phyloP scores from a whole-genome alignment of 164 flowering plant genomes.

The Aristolochia contorta region DNA sequence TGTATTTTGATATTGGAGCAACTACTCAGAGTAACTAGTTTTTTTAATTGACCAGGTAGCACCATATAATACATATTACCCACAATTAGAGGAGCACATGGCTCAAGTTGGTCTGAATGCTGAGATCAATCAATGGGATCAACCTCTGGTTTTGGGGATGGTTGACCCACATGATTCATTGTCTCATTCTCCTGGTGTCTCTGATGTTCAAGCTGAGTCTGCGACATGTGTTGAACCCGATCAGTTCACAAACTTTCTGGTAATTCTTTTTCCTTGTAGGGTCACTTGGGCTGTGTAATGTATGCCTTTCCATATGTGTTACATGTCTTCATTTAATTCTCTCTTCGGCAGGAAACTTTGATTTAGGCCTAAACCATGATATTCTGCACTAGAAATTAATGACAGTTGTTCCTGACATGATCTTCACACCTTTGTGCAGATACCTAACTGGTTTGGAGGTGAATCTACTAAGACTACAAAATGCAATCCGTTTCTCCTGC shows the following conservation, averaged over 20 bases:
- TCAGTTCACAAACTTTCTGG: conserved; percentile 83
- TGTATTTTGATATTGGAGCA: neutral
- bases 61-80: conserved; percentile 87
- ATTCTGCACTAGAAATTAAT: too few relatives aligned
- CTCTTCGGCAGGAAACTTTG: neutral
- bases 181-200: conserved; percentile 95
- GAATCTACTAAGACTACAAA: conserved; percentile 54
- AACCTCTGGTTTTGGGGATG: conserved; percentile 71
- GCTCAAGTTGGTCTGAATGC: conserved; percentile 71
- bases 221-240: conserved; percentile 74
- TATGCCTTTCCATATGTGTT: neutral
- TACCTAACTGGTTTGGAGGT: conserved; percentile 73
- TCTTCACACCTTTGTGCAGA: conserved; percentile 26
- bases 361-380: too few relatives aligned
- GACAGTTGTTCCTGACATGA: neutral
- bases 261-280: conserved; percentile 11
- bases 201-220: conserved; percentile 91
- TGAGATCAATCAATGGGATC: conserved; percentile 71
- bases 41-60: conserved; percentile 51
- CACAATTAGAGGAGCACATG: conserved; percentile 86
- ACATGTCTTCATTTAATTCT: neutral
- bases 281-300: neutral
- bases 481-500: conserved; percentile 78
- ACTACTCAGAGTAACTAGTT: neutral
- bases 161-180: conserved; percentile 97